Evolutionary conservation across 176 grass and related monocot species (phyloP).

Genomic region (Triticum turgidum): DNA sequence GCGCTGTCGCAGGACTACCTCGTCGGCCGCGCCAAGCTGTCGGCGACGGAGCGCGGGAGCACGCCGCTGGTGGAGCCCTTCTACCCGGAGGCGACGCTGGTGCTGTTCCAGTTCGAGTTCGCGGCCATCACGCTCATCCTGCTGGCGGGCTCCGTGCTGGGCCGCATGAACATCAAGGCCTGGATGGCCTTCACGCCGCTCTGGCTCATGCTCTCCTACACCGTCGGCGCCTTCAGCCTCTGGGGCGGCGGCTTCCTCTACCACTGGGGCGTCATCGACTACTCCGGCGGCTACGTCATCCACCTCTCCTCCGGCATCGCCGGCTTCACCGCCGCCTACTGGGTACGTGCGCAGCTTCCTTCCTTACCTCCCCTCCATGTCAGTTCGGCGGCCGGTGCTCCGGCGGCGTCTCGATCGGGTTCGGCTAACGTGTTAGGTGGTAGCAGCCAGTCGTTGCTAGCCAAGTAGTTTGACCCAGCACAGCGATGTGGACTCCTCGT

Average conservation of each 20-base stretch:
- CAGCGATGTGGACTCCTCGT: conserved; percentile 18
- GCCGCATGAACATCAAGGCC: conserved; percentile 88
- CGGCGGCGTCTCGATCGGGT: neutral
- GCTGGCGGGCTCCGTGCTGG: conserved; percentile 69
- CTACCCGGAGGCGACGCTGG: conserved; percentile 65
- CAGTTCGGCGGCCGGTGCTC: neutral
- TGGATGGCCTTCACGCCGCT: conserved; percentile 94
- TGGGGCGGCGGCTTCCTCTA: conserved; percentile 95
- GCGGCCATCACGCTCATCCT: conserved; percentile 85
- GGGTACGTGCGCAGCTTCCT: conserved; percentile 22
- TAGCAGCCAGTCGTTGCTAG: neutral
- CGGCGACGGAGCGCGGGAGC: conserved; percentile 37
- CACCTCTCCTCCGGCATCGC: conserved; percentile 85
- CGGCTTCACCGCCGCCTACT: conserved; percentile 88
- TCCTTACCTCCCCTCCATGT: neutral
- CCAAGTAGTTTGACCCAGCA: conserved; percentile 31
- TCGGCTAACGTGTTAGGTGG: conserved; percentile 23
- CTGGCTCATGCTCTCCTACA: conserved; percentile 83
- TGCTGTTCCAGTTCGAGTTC: conserved; percentile 79
- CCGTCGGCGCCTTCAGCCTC: conserved; percentile 80
- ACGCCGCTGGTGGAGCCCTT: conserved; percentile 22
- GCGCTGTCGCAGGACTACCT: conserved; percentile 64
- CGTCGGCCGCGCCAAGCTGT: conserved; percentile 31
- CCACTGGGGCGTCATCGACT: conserved; percentile 96
- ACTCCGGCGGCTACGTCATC: conserved; percentile 92